These are phyloP conservation scores for Salix suchowensis DNA, from an alignment of 345 rosid species.

Conservation along the genomic window DNA sequence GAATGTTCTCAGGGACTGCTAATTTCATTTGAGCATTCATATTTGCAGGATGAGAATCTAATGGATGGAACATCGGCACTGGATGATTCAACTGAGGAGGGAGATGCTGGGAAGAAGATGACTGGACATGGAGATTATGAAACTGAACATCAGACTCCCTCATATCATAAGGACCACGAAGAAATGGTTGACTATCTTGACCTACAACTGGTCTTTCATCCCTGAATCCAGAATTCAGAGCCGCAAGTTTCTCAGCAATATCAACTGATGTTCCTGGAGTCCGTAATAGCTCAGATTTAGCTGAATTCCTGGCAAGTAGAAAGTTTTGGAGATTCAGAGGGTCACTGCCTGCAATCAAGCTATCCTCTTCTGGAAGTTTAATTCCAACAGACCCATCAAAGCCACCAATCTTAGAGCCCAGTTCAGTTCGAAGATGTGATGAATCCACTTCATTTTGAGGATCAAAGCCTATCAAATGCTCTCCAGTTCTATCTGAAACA, in stretches of 20 bases:
- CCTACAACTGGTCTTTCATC: constrained; percentile 46
- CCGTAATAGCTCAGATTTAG: constrained; percentile 44
- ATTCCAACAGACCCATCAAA: constrained; percentile 26
- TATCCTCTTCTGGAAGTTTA: constrained; percentile 55
- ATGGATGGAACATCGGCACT: constrained; percentile 45
- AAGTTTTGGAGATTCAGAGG: constrained; percentile 36
- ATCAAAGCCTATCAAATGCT: constrained; percentile 39
- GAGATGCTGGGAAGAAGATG: constrained; percentile 45
- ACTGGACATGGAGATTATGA: constrained; percentile 33
- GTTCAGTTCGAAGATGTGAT: constrained; percentile 38
- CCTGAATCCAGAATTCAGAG: constrained; percentile 50
- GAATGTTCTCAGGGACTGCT: constrained; percentile 50
- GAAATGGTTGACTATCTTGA: constrained; percentile 50
- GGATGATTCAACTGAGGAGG: constrained; percentile 53
- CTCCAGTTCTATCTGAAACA: constrained; percentile 41
- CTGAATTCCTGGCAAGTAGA: constrained; percentile 33
- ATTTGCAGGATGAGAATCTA: constrained; percentile 59
- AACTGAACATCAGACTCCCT: constrained; percentile 47
- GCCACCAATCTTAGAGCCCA: constrained; percentile 37
- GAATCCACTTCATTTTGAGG: constrained; percentile 38
- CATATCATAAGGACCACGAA: constrained; percentile 44
- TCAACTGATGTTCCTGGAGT: constrained; percentile 37
- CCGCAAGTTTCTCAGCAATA: constrained; percentile 58
- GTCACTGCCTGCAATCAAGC: constrained; percentile 29
- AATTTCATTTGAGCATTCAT: constrained; percentile 57